Evolutionary conservation across 2,329 filamentous ascomycete species (phyloP).

Genomic region (Colletotrichum plurivorum): DNA sequence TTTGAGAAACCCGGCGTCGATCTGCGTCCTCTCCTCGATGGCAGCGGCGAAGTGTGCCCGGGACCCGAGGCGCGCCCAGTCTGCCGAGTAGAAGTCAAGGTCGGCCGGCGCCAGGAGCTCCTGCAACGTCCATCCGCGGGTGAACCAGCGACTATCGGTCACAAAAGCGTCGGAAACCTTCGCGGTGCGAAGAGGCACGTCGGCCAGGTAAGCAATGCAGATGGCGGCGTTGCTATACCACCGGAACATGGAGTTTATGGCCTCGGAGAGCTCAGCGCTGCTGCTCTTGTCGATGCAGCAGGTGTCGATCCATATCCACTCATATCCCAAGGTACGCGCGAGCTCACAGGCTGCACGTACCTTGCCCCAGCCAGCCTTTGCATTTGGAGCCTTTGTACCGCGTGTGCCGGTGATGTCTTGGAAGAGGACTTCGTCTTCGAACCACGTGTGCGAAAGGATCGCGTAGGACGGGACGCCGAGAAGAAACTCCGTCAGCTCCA

Average conservation of each 20-base stretch:
- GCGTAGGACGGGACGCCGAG: background rate
- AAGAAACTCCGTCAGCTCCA: background rate
- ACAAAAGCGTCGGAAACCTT: background rate
- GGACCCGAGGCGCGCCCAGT: background rate
- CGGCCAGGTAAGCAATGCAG: slow-evolving; percentile 48
- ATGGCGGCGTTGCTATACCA: slow-evolving; percentile 41
- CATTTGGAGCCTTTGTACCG: background rate
- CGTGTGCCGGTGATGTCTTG: background rate
- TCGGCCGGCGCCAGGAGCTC: background rate
- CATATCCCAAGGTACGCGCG: background rate
- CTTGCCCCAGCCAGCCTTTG: background rate
- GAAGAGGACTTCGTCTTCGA: background rate
- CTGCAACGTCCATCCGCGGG: slow-evolving; percentile 14
- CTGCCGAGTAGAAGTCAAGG: background rate
- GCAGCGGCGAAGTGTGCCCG: too few species aligned
- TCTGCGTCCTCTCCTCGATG: too few species aligned
- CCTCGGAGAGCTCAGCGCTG: slow-evolving; percentile 43
- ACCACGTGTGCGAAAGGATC: background rate
- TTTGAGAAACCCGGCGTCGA: too few species aligned
- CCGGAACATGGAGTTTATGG: slow-evolving; percentile 43
- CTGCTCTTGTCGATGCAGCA: slow-evolving; percentile 45
- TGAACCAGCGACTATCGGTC: background rate
- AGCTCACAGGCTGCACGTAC: background rate
- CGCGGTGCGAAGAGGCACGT: slow-evolving; percentile 40
- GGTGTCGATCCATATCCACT: slow-evolving; percentile 44